Evolutionary conservation across 225 moss, liverwort and hornwort genomes (phyloP), one percentile per base, ranked within the genome.

Genomic region (Polytrichum formosum): DNA sequence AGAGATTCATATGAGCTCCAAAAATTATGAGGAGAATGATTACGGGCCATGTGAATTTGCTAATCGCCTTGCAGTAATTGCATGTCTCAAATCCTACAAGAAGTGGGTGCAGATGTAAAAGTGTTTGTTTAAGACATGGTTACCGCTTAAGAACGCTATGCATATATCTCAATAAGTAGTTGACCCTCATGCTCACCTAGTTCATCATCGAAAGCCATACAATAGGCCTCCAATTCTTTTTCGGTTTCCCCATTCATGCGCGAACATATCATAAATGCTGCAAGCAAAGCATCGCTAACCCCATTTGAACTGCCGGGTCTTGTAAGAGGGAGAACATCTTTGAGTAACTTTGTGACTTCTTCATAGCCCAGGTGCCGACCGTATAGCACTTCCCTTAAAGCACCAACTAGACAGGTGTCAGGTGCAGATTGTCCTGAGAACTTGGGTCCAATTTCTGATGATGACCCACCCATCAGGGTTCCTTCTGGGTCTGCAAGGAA

Each of bases 141-240:
- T 37, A 37, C 10, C 46, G 4, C 13, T 13, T 46, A 46, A 46
- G 46, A 46, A 16, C 46, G 4, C 46, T 46, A 16, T 46, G 13
- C 16, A 46, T 46, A 46, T 13, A 46, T 46, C 13, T 46, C 46
- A 46, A 46, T 10, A 37, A 46, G 4, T 4, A 46, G 46, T 35
- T 9, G 9, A 35, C 35, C 35, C 35, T 35, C 9, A 0, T 13
- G 21, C 78, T 31, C 60, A 93, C 93, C 95, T 74, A 91, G 81
- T 75, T 96, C 93, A 28, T 91, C 78, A 70, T 96, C 96, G 54
- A 93, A 96, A 56, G 96, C 88, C 87, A 93, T 88, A 81, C 93
- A 93, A 71, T 91, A 93, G 8, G 96, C 96, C 74, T 96, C 86
- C 28, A 96, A 78, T 61, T 96, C 93, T 67, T 82, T 60, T 61